Evolutionary conservation across 805 yeast genomes (phyloP).

Genomic region (Candida verbasci): DNA sequence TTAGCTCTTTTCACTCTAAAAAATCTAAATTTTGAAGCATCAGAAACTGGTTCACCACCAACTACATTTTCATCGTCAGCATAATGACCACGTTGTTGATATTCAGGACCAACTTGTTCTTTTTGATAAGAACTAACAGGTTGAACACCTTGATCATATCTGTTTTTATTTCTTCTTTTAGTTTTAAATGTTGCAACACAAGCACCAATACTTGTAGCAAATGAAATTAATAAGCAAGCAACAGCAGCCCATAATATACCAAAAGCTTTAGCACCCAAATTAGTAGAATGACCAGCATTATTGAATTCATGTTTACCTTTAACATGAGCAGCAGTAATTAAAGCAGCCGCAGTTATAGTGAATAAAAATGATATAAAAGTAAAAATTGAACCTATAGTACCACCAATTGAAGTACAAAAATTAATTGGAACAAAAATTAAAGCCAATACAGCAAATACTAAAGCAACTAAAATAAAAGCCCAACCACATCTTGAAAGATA

Average conservation of each 20-base stretch:
- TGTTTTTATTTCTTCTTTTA: not conserved
- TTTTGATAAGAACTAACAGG: constrained; percentile 1
- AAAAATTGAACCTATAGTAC: constrained; percentile 3
- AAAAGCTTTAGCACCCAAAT: constrained; percentile 46
- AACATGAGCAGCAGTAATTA: constrained; percentile 53
- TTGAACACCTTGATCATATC: not conserved
- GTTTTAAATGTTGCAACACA: constrained; percentile 4
- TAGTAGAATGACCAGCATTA: constrained; percentile 37
- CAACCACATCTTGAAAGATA: constrained; percentile 52
- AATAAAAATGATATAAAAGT: constrained; percentile 35
- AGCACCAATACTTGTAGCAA: constrained; percentile 7
- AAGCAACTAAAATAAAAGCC: constrained; percentile 42
- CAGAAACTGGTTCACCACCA: constrained; percentile 5
- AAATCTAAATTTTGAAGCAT: constrained; percentile 9
- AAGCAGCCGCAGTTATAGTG: constrained; percentile 40
- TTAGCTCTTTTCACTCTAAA: constrained; percentile 10
- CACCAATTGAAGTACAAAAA: constrained; percentile 5
- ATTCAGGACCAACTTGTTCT: constrained; percentile 1
- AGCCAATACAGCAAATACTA: constrained; percentile 54
- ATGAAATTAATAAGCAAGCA: constrained; percentile 11
- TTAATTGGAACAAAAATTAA: constrained; percentile 6
- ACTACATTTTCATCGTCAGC: constrained; percentile 3
- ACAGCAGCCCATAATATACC: constrained; percentile 61
- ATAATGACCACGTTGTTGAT: constrained; percentile 3
- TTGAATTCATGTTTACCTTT: constrained; percentile 48